Conservation (phyloP, 768 basidiomycete species). For the Tylopilus cervinicoccineus region DNA sequence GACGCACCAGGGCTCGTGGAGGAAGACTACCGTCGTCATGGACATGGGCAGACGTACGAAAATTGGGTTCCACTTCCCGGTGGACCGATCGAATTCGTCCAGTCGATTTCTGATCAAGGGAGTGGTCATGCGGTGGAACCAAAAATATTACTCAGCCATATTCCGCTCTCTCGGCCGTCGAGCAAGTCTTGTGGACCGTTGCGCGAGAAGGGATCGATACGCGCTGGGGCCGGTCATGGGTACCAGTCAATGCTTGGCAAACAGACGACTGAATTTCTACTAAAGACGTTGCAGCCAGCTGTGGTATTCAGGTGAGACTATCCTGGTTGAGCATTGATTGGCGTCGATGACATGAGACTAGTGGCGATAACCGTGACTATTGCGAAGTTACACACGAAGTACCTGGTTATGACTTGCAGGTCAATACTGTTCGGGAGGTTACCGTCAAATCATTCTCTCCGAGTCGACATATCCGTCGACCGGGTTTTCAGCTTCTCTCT, state of each 20-base stretch:
- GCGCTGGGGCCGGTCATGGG: conserved; percentile 71
- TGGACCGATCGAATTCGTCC: conserved; percentile 61
- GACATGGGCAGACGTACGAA: conserved; percentile 44
- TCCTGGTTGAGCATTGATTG: not conserved
- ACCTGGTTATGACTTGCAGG: conserved; percentile 21
- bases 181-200: conserved; percentile 72
- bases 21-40: conserved; percentile 69
- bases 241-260: conserved; percentile 83
- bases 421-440: conserved; percentile 57
- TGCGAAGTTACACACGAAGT: conserved; percentile 68
- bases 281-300: conserved; percentile 61
- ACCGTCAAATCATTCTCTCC: conserved; percentile 88
- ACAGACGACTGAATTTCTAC: conserved; percentile 69
- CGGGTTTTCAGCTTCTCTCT: conserved; percentile 86
- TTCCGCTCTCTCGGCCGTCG: conserved; percentile 77
- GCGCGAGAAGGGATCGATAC: conserved; percentile 69
- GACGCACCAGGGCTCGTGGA: conserved; percentile 80
- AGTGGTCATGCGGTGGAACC: conserved; percentile 10
- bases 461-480: conserved; percentile 62
- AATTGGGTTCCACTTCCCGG: conserved; percentile 51
- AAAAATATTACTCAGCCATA: conserved; percentile 75
- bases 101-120: conserved; percentile 36
- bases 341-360: conserved; percentile 21
- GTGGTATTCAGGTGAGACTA: conserved; percentile 66
- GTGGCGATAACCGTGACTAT: conserved; percentile 90